Percentiles rank a stretch among this genome's conserved stretches.
Evolutionary conservation across 805 yeast genomes (phyloP).

Genomic region (Debaryomyces tyrocola): DNA sequence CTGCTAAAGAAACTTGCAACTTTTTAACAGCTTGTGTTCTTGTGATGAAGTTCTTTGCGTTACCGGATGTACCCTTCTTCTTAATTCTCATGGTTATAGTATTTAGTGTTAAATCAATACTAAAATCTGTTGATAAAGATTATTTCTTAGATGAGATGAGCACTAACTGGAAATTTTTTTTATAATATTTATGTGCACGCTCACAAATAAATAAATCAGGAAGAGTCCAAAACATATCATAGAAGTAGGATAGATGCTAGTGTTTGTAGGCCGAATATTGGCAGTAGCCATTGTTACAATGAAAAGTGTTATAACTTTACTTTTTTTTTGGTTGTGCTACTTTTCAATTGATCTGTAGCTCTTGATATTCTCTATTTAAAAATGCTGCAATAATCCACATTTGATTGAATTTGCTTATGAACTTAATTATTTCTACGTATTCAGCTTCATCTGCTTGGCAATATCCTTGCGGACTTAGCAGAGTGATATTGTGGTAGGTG

Average conservation of each 20-base stretch:
- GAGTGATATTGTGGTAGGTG: background rate
- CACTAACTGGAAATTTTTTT: slow-evolving; percentile 2
- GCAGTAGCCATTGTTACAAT: too few species aligned
- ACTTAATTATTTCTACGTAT: slow-evolving; percentile 9
- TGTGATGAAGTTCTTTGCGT: slow-evolving; percentile 88
- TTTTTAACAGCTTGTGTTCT: slow-evolving; percentile 92
- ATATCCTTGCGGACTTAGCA: background rate
- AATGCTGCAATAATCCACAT: slow-evolving; percentile 27
- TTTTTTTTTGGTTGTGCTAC: background rate
- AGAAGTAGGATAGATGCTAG: background rate
- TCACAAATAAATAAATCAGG: background rate
- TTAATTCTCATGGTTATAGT: slow-evolving; percentile 58
- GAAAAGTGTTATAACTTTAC: background rate
- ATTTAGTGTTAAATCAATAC: background rate
- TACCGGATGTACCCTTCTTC: slow-evolving; percentile 83
- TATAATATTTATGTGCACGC: slow-evolving; percentile 1
- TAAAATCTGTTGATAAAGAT: slow-evolving; percentile 9
- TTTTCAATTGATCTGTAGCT: background rate
- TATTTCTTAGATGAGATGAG: slow-evolving; percentile 4
- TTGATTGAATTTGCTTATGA: slow-evolving; percentile 24
- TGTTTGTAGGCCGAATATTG: too few species aligned
- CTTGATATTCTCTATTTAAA: slow-evolving; percentile 13
- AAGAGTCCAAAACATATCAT: background rate
- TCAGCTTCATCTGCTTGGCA: background rate
- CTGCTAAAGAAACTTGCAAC: slow-evolving; percentile 91